phyloP scores from a whole-genome alignment of 2,329 filamentous ascomycete genomes.

The Cladosporium oxysporum region DNA sequence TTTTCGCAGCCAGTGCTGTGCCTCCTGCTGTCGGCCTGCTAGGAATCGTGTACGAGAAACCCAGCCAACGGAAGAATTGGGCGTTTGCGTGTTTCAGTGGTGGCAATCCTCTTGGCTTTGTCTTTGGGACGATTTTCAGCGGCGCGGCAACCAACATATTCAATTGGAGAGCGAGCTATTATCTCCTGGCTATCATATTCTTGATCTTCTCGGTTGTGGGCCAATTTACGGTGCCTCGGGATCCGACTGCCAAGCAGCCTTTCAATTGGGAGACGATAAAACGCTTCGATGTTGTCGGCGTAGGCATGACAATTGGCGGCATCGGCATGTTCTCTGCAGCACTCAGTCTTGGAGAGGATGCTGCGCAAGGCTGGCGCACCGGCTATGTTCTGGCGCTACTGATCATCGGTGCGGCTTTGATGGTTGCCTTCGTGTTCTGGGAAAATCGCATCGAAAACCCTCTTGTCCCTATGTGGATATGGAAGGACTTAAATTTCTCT shows the following conservation, averaged over 20 bases:
- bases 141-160: conserved; percentile 63
- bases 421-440: conserved; percentile 63
- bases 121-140: conserved; percentile 60
- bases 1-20: conserved; percentile 64
- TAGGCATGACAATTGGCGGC: conserved; percentile 61
- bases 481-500: conserved; percentile 65
- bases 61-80: conserved; percentile 63
- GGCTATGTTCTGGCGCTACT: conserved; percentile 64
- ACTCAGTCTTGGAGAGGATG: conserved; percentile 57
- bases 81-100: conserved; percentile 65
- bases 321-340: conserved; percentile 66
- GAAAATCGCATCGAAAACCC: conserved; percentile 54
- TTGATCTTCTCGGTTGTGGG: conserved; percentile 59
- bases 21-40: conserved; percentile 66
- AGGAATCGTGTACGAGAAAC: conserved; percentile 63
- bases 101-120: conserved; percentile 60
- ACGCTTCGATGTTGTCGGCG: conserved; percentile 63
- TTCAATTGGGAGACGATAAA: conserved; percentile 53
- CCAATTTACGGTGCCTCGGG: conserved; percentile 62
- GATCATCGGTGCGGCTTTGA: conserved; percentile 58
- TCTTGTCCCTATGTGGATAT: conserved; percentile 57
- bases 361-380: conserved; percentile 63
- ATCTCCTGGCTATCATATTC: conserved; percentile 65
- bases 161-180: conserved; percentile 65
- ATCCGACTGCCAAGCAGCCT: conserved; percentile 49